Base-by-base conservation (phyloP, 2,329 filamentous ascomycete genomes). In the Didymella exigua region DNA sequence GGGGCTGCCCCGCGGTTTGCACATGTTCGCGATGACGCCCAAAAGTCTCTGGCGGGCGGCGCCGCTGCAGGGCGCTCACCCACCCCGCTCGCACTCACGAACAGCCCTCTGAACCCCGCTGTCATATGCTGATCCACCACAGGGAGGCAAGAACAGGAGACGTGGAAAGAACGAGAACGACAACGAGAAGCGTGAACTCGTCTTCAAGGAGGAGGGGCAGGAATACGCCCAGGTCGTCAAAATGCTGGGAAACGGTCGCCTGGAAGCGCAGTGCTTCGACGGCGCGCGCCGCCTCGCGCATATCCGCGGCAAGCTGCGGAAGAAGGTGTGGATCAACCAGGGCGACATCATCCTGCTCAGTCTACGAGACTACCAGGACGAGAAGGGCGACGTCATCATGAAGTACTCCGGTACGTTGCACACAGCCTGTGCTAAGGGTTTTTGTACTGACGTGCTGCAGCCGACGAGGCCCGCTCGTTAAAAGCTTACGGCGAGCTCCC, bases 171-270 rank as follows among this genome's bases (percentile, higher is more conserved):
- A 96, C 86, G 91, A 96, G 82, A 75, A 75, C 65, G 95, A 98
- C 84, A 96, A 97, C 76, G 93, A 97, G 83, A 97, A 97, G 85
- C 93, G 93, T 79, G 93, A 98, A 79, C 85, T 98, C 73, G 93
- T 91, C 74, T 98, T 98, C 88, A 97, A 97, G 82, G 95, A 98
- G 78, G 93, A 98, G 75, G 93, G 93, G 67, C 93, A 98, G 83
- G 88, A 90, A 79, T 91, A 91, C 69, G 90, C 90, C 47, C 90
- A 95, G 80, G 90, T 95, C 68, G 81, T 93, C 69, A 96, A 96
- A 84, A 96, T 97, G 93, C 85, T 96, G 60, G 92, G 92, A 65
- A 96, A 96, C 84, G 92, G 93, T 66, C 90, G 93, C 69, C 87
- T 97, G 43, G 92, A 96, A 79, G 92, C 92, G 16, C 82, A 92